Evolutionary conservation across 2,329 filamentous ascomycete genomes (phyloP), one percentile per base, ranked within the genome.

Genomic region (Fusarium sp.): DNA sequence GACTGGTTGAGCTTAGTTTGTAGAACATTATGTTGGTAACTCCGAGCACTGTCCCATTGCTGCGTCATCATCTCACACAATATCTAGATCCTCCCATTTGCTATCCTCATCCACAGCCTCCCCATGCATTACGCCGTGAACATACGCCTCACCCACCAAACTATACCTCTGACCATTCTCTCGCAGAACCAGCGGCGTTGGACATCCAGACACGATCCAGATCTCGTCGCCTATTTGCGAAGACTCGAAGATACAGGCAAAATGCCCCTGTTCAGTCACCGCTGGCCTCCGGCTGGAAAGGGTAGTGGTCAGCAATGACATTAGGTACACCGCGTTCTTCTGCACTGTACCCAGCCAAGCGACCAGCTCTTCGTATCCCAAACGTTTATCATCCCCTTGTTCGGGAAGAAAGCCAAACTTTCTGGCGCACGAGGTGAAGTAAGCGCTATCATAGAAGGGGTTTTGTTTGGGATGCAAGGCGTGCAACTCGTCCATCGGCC

Each of bases 121-220:
- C 4, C 52, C 52, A n/a, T 40, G 1, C 52, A 56, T 56, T 0
- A 56, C 15, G 2, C 52, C 34, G 21, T 56, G 52, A 2, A 52
- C 34, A 56, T 42, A 52, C 6, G 24, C 28, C 14, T 56, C 34
- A 0, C 52, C 52, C 6, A 56, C 26, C 10, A 56, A 10, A 20
- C 4, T 21, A 12, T 52, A 56, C n/a, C 12, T 20, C 5, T 17
- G 10, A 6, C 21, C 34, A 7, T 32, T 1, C 7, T 23, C 14
- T n/a, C 45, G n/a, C 26, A 34, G 0, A 12, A 52, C 52, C 4
- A 56, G n/a, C 4, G 52, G 45, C 6, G 47, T 51, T 17, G 52
- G 52, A 34, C 52, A 52, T 10, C 45, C 45, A 4, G 34, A 52
- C 1, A 52, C 4, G 7, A 56, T 2, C 52, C 52, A 56, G 7